Evolutionary conservation across 2,329 filamentous ascomycete genomes (phyloP), one percentile per base, ranked within the genome.

Genomic region (Exophiala dermatitidis): DNA sequence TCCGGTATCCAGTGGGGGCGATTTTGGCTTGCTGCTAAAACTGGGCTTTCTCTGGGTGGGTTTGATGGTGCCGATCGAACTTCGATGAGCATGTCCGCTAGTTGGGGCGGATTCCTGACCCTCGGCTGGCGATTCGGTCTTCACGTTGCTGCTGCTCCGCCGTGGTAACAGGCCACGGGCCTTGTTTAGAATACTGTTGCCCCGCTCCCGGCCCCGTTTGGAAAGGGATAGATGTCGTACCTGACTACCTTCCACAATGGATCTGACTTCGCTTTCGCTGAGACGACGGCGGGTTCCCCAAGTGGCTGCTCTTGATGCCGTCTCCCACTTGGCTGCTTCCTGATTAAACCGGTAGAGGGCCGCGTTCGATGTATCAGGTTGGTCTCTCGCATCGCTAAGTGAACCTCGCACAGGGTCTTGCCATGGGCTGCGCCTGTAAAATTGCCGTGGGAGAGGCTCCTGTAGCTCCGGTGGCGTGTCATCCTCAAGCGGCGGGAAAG

Each of bases 301-400:
- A 6, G 79, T 82, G 12, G 78, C 79, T 43, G 74, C 71, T 44
- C 78, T 72, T 9, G 79, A 81, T 42, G 74, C 71, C 5, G 73
- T 74, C 47, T 81, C 79, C 10, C 77, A 68, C 49, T 80, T 77
- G 42, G 71, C 73, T 3, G 74, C 74, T 46, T 74, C 71, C 58
- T 71, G 67, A 32, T 71, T 65, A 60, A 75, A 82, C 38, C 73
- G 71, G 66, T 73, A 70, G 64, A 81, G 81, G n/a, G 79, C 79
- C 38, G 73, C 74, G 60, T 73, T 77, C 0, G 79, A 78, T 5
- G 71, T 79, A 38, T 66, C 64, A n/a, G 77, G 77, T 56, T 81
- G 78, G 57, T 67, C 67, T 33, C 58, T 66, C 33, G 56, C 68
- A 46, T 51, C 48, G 9, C 36, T 51, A 9, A 54, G 38, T 12